These are phyloP conservation scores for Globisporangium polare DNA, from an alignment of 352 stramenopile genomes.

Conservation along the genomic window DNA sequence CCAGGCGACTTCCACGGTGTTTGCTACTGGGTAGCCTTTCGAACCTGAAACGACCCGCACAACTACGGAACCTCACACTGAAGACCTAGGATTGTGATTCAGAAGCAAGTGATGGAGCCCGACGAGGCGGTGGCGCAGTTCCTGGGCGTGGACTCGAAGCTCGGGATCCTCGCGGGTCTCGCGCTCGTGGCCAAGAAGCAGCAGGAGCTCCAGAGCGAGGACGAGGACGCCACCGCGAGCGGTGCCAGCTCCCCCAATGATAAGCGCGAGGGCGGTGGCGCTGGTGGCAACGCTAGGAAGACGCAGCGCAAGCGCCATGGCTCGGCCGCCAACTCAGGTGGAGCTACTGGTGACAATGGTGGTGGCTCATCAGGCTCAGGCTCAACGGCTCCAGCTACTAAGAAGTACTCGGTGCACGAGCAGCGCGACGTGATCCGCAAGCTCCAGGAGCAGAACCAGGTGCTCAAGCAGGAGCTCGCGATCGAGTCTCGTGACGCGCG, in stretches of 20 bases:
- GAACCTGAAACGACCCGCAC: not conserved
- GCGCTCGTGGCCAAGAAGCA: conserved; percentile 34
- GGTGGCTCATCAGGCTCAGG: not conserved
- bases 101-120: not conserved
- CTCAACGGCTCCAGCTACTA: conserved; percentile 5
- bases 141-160: conserved; percentile 36
- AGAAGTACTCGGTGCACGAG: conserved; percentile 59
- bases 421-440: conserved; percentile 69
- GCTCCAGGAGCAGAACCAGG: conserved; percentile 69
- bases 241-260: not conserved
- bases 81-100: not conserved
- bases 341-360: conserved; percentile 5
- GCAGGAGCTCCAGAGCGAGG: conserved; percentile 24
- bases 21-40: not conserved
- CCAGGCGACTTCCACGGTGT: not conserved
- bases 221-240: conserved; percentile 23
- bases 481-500: conserved; percentile 63
- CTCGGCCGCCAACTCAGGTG: not conserved
- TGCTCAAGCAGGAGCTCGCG: conserved; percentile 68
- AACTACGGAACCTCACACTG: not conserved
- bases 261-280: conserved; percentile 8
- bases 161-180: conserved; percentile 55
- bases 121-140: conserved; percentile 28
- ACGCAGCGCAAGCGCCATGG: conserved; percentile 11
- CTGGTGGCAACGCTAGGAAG: not conserved